Conservation (phyloP, 2,329 filamentous ascomycete genomes). For the Aspergillus sojae region DNA sequence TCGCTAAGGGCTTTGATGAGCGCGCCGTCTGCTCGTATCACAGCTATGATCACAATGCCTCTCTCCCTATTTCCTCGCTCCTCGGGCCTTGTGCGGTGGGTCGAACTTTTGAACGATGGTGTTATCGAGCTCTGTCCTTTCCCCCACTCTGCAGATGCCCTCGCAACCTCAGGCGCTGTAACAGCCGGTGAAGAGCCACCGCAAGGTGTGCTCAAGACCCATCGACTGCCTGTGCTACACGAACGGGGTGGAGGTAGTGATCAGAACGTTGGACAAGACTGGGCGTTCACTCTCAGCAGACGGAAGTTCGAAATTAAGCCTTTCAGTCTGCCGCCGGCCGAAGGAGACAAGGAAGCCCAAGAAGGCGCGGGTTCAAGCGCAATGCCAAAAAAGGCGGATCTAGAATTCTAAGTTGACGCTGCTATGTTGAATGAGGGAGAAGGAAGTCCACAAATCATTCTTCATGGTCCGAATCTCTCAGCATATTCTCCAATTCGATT, state of each 20-base stretch:
- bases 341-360: constrained; percentile 70
- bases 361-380: constrained; percentile 46
- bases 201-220: constrained; percentile 83
- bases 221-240: constrained; percentile 80
- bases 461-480: constrained; percentile 47
- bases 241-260: constrained; percentile 82
- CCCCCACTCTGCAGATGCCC: constrained; percentile 61
- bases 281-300: constrained; percentile 86
- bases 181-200: constrained; percentile 71
- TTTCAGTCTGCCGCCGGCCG: constrained; percentile 84
- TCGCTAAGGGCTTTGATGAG: constrained; percentile 74
- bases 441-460: constrained; percentile 26
- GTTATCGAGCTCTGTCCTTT: constrained; percentile 81
- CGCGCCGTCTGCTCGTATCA: constrained; percentile 65
- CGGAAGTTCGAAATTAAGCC: constrained; percentile 83
- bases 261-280: constrained; percentile 74
- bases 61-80: constrained; percentile 76
- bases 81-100: constrained; percentile 78
- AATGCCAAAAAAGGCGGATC: constrained; percentile 65
- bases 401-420: constrained; percentile 66
- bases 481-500: constrained; percentile 65
- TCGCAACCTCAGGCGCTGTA: constrained; percentile 55
- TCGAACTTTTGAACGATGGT: constrained; percentile 81
- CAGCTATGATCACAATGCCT: constrained; percentile 75
- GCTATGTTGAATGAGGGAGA: constrained; percentile 6